These are phyloP conservation scores for Fragilaria crotonensis DNA, from an alignment of 108 stramenopile species.

Conservation along the genomic window DNA sequence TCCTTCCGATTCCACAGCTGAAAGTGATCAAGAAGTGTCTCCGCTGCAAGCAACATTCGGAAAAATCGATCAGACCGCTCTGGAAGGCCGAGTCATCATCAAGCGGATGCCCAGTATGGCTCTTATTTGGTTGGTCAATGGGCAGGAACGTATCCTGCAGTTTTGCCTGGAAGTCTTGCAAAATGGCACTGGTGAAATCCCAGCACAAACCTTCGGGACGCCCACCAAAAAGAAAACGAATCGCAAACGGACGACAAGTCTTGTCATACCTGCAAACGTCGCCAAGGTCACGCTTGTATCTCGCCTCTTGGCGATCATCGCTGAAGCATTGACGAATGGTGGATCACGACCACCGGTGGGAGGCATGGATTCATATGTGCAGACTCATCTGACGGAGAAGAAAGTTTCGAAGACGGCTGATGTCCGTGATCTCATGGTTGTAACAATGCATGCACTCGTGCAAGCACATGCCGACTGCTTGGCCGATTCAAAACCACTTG, in stretches of 20 bases:
- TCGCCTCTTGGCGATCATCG: conserved; percentile 11
- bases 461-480: conserved; percentile 22
- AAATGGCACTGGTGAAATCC: not conserved
- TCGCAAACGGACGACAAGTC: not conserved
- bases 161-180: not conserved
- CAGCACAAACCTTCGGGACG: not conserved
- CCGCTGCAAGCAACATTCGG: not conserved
- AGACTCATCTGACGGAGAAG: not conserved
- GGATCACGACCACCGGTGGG: conserved; percentile 25
- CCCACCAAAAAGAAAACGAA: not conserved
- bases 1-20: not conserved
- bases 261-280: conserved; percentile 4
- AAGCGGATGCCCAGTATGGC: conserved; percentile 28
- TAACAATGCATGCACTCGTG: conserved; percentile 19
- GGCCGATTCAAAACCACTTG: not conserved
- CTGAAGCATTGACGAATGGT: conserved; percentile 14
- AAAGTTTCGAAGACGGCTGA: conserved; percentile 11
- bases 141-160: conserved; percentile 10
- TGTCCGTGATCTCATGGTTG: conserved; percentile 21
- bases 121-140: conserved; percentile 28
- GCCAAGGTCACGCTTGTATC: conserved; percentile 11
- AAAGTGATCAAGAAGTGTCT: not conserved
- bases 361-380: conserved; percentile 19
- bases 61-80: conserved; percentile 1
- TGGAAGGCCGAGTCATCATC: conserved; percentile 30